These are phyloP conservation scores for Porcisia deanei DNA, from an alignment of 208 protist genomes.

Conservation along the genomic window DNA sequence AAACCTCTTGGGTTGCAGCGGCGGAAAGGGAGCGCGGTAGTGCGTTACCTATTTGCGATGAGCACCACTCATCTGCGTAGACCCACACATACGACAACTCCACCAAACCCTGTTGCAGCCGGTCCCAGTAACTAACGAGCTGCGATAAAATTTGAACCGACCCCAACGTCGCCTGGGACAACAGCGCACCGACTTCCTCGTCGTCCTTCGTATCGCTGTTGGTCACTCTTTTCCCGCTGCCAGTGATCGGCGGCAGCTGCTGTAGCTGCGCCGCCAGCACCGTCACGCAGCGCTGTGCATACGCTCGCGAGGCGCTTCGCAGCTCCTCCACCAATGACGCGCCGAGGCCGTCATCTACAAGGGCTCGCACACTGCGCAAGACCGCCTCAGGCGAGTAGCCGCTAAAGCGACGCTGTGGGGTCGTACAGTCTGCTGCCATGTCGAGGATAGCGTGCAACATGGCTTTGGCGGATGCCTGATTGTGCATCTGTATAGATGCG, in stretches of 20 bases:
- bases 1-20: slow-evolving; percentile 15
- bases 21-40: slow-evolving; percentile 20
- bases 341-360: slow-evolving; percentile 43
- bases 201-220: slow-evolving; percentile 1
- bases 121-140: slow-evolving; percentile 46
- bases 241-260: slow-evolving; percentile 10
- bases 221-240: background rate
- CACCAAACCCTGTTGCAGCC: slow-evolving; percentile 35
- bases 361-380: slow-evolving; percentile 50
- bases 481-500: slow-evolving; percentile 5
- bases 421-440: slow-evolving; percentile 11
- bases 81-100: slow-evolving; percentile 64
- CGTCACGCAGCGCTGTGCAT: slow-evolving; percentile 28
- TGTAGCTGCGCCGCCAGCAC: slow-evolving; percentile 8
- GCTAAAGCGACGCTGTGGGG: slow-evolving; percentile 28
- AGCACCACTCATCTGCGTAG: slow-evolving; percentile 51
- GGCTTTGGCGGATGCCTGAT: slow-evolving; percentile 18
- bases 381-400: slow-evolving; percentile 55
- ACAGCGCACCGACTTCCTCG: slow-evolving; percentile 5
- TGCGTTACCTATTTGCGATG: slow-evolving; percentile 11
- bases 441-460: slow-evolving; percentile 50
- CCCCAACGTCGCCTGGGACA: background rate
- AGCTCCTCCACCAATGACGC: slow-evolving; percentile 31
- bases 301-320: slow-evolving; percentile 24
- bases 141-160: slow-evolving; percentile 29